phyloP scores from a whole-genome alignment of 2,329 filamentous ascomycete species.

The Amesomyces nigricolor region DNA sequence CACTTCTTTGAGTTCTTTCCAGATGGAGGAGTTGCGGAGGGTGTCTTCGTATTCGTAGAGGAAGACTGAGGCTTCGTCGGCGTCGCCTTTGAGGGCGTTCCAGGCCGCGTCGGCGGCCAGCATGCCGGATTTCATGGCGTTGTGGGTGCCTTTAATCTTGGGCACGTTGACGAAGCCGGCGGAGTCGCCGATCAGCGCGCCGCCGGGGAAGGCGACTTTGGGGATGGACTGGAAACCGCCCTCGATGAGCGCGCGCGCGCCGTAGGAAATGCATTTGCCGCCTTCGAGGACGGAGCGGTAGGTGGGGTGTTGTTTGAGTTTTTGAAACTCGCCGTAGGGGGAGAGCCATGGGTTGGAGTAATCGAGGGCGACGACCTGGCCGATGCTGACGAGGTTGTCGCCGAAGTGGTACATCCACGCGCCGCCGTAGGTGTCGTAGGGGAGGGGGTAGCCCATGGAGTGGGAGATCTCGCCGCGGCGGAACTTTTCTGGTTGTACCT shows the following conservation, averaged over 20 bases:
- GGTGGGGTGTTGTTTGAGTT: constrained; percentile 95
- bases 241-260: constrained; percentile 83
- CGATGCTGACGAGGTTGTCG: constrained; percentile 89
- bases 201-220: constrained; percentile 92
- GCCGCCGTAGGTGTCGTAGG: constrained; percentile 86
- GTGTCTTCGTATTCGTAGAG: constrained; percentile 90
- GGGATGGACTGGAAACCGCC: constrained; percentile 97
- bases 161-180: constrained; percentile 96
- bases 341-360: constrained; percentile 96
- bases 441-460: constrained; percentile 86
- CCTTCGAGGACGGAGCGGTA: constrained; percentile 85
- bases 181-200: constrained; percentile 90
- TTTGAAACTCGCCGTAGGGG: constrained; percentile 94
- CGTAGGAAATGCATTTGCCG: constrained; percentile 96
- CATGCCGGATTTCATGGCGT: constrained; percentile 96
- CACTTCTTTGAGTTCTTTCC: constrained; percentile 90
- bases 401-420: constrained; percentile 99
- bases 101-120: constrained; percentile 88
- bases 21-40: constrained; percentile 79
- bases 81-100: constrained; percentile 57
- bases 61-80: constrained; percentile 68
- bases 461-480: constrained; percentile 79
- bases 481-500: constrained; percentile 89
- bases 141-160: constrained; percentile 98
- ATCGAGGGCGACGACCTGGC: constrained; percentile 87